Base-by-base conservation (phyloP, 1,284 basidiomycete species). In the Austroboletus novae-zelandiae region DNA sequence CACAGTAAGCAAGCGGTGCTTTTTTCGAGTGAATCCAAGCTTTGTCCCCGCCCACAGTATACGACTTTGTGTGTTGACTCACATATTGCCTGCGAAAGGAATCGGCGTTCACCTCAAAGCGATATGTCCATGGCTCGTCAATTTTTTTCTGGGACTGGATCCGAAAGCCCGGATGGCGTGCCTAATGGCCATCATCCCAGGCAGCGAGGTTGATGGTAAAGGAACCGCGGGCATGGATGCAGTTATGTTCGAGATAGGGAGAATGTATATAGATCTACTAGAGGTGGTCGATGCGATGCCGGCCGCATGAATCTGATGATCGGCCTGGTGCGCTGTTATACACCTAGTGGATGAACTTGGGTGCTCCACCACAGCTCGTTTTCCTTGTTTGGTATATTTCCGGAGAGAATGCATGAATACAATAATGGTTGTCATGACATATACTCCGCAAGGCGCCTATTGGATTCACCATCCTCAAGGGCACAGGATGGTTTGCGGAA, bases 101-200 rank as follows among this genome's bases (percentile, higher is more conserved):
- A 36, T 14, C 40, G 6, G 36, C 25, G 34, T 55, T 39, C 59
- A 79, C 81, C 62, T 71, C 64, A 62, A 84, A 84, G 14, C 71
- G 71, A 57, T 77, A 83, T 25, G 72, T 69, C 68, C 78, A 79
- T 0, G 78, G 67, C n/a, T 83, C 78, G 45, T 81, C 74, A 8
- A 81, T 66, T 50, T 75, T n/a, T 71, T 23, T 65, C 59, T n/a
- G 79, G 74, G 39, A 70, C 65, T 10, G 59, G 62, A 45, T 68
- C 70, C 31, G 37, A 32, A 35, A 48, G 67, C n/a, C 49, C 10
- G 4, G n/a, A n/a, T 45, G 23, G 25, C 51, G 30, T n/a, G 45
- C 43, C 56, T 64, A 68, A 13, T 25, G 4, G 3, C 61, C 53
- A 20, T 69, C 64, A 14, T 66, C 51, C 62, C 62, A 66, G 10